Percentiles rank a stretch among this genome's conserved stretches.
Conservation (phyloP, 2,329 filamentous ascomycete genomes). For the Clonostachys solani region DNA sequence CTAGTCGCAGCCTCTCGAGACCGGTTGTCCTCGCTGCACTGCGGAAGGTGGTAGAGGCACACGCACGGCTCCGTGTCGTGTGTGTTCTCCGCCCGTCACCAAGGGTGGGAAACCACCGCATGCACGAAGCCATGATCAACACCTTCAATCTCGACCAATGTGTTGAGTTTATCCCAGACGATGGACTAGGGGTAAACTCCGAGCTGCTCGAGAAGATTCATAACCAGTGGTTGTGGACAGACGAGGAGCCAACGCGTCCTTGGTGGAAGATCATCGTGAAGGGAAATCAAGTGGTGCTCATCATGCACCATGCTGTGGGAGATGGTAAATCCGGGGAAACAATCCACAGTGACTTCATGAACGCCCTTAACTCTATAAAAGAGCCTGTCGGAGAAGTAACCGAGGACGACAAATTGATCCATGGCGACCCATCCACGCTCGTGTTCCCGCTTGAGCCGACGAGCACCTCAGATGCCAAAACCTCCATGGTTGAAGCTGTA, state of each 20-base stretch:
- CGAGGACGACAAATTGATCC: not conserved
- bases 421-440: too few species aligned
- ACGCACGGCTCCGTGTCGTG: slow-evolving; percentile 9
- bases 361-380: not conserved
- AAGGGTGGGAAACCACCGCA: not conserved
- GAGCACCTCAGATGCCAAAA: too few species aligned
- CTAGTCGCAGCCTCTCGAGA: not conserved
- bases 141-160: not conserved
- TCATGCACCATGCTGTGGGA: not conserved
- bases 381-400: not conserved
- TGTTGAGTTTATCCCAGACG: not conserved
- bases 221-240: not conserved
- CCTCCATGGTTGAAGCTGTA: too few species aligned
- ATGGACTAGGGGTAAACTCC: not conserved
- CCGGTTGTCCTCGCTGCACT: slow-evolving; percentile 7
- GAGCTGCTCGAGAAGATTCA: not conserved
- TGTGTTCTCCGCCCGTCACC: slow-evolving; percentile 4
- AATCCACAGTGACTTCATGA: not conserved
- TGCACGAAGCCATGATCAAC: not conserved
- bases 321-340: not conserved
- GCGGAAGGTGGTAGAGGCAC: slow-evolving; percentile 6
- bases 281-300: not conserved
- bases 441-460: too few species aligned
- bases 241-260: not conserved
- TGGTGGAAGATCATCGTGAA: not conserved